Base-by-base conservation (phyloP, 1,284 basidiomycete genomes). In the Violaceomyces palustris region DNA sequence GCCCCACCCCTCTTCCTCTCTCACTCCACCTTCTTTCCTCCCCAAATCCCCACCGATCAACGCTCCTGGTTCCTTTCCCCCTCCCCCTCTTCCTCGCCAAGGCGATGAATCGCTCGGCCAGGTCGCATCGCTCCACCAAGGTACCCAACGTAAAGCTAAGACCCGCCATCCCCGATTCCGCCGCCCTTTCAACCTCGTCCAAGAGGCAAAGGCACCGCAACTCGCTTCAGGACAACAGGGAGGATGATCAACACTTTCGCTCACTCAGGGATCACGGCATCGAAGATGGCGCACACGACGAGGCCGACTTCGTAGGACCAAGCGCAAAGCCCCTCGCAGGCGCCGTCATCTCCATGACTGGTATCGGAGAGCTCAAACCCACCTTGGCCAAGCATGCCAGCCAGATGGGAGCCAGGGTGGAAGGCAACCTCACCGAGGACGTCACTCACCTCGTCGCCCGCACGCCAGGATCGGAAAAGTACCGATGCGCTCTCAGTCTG, bases 391-490 rank as follows among this genome's bases (percentile, higher is more conserved):
- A 83, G 48, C 79, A 83, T 63, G 87, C 85, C 2, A 71, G 81
- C 22, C 83, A 86, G 64, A 81, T 89, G 7, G 88, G 87, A 12
- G 87, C 86, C 12, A 75, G 77, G 21, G 78, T 80, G 32, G 77
- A 80, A 8, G 79, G 74, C 17, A 82, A 85, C 43, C 82, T 90
- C 42, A 88, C 86, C 0, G 85, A 87, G 68, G 79, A 78, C 39
- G 84, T 87, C 22, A 89, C 87, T 0, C 87, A 90, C 74, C 78
- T 90, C 27, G 76, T 90, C 34, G 85, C 87, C 1, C 76, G 75
- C 22, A 75, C 75, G 14, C 82, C 84, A 51, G 85, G 84, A 6
- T 82, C 85, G 19, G 79, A 82, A n/a, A 90, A 90, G 69, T 89
- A 89, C 67, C 62, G 87, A 82, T 87, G 84, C 57, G 87, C 87